Percentiles rank a stretch among this genome's conserved stretches.
Evolutionary conservation across 164 flowering plant species (phyloP).

Genomic region (Stephania yunnanensis): DNA sequence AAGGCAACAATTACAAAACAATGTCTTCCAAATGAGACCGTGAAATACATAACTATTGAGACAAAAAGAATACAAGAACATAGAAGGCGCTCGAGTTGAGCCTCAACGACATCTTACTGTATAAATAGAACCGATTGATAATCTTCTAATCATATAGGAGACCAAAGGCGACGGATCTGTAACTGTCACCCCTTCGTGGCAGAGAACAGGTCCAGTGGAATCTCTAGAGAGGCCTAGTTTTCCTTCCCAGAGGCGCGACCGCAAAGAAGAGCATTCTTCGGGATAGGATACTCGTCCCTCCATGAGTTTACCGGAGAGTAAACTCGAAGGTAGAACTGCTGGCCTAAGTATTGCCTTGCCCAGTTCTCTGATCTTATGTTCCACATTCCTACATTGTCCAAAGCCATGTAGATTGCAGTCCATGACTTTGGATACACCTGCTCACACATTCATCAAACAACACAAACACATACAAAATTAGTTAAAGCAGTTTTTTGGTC

Average conservation of each 20-base stretch:
- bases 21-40: background rate
- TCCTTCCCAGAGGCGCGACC: constrained; percentile 72
- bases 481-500: background rate
- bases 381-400: constrained; percentile 97
- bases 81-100: background rate
- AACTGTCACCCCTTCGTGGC: constrained; percentile 37
- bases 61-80: constrained; percentile 3
- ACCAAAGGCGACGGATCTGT: constrained; percentile 5
- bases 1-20: background rate
- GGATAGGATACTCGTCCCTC: constrained; percentile 87
- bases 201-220: background rate
- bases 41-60: background rate
- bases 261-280: constrained; percentile 69
- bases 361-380: constrained; percentile 81
- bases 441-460: constrained; percentile 5
- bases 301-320: constrained; percentile 60
- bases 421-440: constrained; percentile 92
- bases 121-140: background rate
- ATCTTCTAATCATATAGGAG: background rate
- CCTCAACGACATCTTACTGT: background rate
- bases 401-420: constrained; percentile 73
- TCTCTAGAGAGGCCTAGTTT: constrained; percentile 28
- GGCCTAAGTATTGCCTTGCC: constrained; percentile 87
- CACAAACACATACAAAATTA: background rate
- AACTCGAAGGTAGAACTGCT: constrained; percentile 82